Base-by-base conservation (phyloP, 257 asterid genomes). In the Osmanthus fragrans region DNA sequence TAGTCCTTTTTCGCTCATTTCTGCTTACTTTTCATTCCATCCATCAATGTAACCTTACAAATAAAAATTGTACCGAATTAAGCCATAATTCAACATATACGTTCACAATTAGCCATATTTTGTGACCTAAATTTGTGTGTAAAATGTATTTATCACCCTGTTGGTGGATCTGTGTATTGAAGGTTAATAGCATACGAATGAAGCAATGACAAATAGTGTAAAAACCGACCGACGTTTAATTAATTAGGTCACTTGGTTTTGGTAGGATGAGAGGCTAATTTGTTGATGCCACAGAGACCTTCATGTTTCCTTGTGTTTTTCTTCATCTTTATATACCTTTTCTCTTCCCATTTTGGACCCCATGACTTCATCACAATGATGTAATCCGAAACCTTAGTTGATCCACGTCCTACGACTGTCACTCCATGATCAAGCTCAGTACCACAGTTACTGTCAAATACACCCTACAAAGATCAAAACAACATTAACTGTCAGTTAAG, bases 301-400 rank as follows among this genome's bases (percentile, higher is more conserved):
- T 77, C 73, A 49, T 86, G 82, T 45, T 86, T 81, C 39, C 89
- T 91, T 9, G 88, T 87, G 58, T 80, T 85, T 70, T 91, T 85
- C 86, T 82, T 85, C 89, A 91, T 82, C 74, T 88, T 84, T 45
- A 86, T 88, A 82, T 32, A 91, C 10, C 96, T 90, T 32, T 90
- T 83, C 71, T 90, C 92, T 80, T 92, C 94, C 94, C 92, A 88
- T 70, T 79, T 83, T 0, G 88, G 78, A 4, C 92, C 94, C 94
- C 94, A 89, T 1, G 94, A 89, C 76, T 89, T 89, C 87, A 85
- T 90, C 80, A 88, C 89, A 1, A 82, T 82, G 42, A 86, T 77
- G 83, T 88, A 90, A 51, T 85, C 90, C 58, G 16, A 6, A 1
- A 89, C 92, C 78, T 82, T 86, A 77, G 79, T 81, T 13, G 89